phyloP scores from a whole-genome alignment of 371 early-diverging fungal genomes.

The Actinomortierella ambigua region DNA sequence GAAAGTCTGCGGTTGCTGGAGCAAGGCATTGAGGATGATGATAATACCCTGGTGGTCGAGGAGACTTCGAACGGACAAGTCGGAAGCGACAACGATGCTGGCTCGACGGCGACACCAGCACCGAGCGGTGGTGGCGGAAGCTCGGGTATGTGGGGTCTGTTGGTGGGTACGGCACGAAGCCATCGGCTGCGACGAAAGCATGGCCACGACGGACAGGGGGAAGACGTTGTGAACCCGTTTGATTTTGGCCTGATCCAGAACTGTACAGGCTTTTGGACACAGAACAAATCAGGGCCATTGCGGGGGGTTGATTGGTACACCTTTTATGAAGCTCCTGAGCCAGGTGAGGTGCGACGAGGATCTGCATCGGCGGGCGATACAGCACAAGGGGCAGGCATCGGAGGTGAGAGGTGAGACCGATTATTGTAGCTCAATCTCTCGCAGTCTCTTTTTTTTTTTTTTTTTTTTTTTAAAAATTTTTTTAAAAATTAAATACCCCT shows the following conservation, averaged over 20 bases:
- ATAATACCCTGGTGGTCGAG: slow-evolving; percentile 26
- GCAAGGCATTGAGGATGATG: slow-evolving; percentile 20
- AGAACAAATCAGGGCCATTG: slow-evolving; percentile 56
- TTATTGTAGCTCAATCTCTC: not conserved
- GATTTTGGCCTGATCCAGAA: slow-evolving; percentile 73
- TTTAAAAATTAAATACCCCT: no score
- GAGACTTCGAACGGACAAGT: slow-evolving; percentile 24
- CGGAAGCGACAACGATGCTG: slow-evolving; percentile 33
- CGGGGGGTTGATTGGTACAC: slow-evolving; percentile 64
- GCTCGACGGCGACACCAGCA: slow-evolving; percentile 10
- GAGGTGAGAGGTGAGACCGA: not conserved
- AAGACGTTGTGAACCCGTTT: slow-evolving; percentile 56
- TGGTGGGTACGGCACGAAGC: slow-evolving; percentile 18
- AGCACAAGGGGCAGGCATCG: not conserved
- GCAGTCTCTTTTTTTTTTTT: slow-evolving; percentile 2
- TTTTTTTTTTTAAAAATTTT: not conserved
- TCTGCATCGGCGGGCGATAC: not conserved
- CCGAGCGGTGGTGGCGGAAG: slow-evolving; percentile 19
- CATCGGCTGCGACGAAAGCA: slow-evolving; percentile 13
- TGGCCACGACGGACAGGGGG: slow-evolving; percentile 7
- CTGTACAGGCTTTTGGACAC: slow-evolving; percentile 84
- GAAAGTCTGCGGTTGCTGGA: slow-evolving; percentile 44
- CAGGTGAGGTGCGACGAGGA: slow-evolving; percentile 17
- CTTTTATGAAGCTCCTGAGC: slow-evolving; percentile 51
- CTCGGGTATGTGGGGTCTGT: slow-evolving; percentile 33